Base-by-base conservation (phyloP, 2,329 filamentous ascomycete genomes). In the Pseudogymnoascus sp. region DNA sequence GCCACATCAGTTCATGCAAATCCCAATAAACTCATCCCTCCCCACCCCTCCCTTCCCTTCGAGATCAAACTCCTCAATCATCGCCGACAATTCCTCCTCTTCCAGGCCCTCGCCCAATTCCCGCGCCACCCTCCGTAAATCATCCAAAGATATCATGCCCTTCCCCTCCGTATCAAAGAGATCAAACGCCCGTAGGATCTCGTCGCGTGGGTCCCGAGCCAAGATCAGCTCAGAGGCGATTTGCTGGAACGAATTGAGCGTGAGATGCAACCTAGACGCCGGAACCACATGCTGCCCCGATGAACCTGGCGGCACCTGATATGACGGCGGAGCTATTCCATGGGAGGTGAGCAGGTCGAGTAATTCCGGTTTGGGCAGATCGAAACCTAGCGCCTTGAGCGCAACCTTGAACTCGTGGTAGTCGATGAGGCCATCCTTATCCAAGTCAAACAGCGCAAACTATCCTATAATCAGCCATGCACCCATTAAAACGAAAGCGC, bases 371-470 rank as follows among this genome's bases (percentile, higher is more conserved):
- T 96, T 96, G 65, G 91, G 84, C 60, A 96, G 81, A 71, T 96
- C 91, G 79, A 97, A 97, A 68, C 95, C 95, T 1, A 99, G 86
- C 3, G 95, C 95, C 75, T 96, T 95, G 71, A 97, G 87, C 66
- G 93, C 92, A 78, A 97, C 95, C 77, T 95, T 93, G 75, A 97
- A 90, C 78, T 99, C 95, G 79, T 97, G 95, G 80, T 96, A 97
- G 79, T 97, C 93, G 73, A 99, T 91, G 76, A 90, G 87, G 57
- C 87, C 85, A 78, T 97, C 93, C 75, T 96, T 93, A 81, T 97
- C 93, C 72, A 96, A 89, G 75, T 97, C 95, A 81, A 99, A 97
- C 68, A 97, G 86, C 66, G 88, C 87, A 77, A 97, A 97, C 89
- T 96, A 68, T 18, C 26, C n/a, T 6, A 31, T 34, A 45, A 39